Evolutionary conservation across 257 asterid species (phyloP).

Genomic region (Fraxinus cuspidata): DNA sequence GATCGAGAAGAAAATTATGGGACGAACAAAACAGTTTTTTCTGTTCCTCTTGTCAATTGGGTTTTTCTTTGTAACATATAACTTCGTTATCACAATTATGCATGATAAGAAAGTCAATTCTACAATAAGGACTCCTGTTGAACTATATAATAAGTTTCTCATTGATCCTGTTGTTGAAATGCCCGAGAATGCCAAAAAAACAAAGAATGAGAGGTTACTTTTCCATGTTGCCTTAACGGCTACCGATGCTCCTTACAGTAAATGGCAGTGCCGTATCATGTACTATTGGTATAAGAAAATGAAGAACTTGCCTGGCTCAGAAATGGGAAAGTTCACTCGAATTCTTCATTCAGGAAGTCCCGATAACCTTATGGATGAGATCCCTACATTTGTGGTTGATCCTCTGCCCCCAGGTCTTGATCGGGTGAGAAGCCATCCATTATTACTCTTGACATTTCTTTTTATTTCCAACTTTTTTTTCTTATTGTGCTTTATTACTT

Average conservation of each 20-base stretch:
- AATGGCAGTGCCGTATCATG: slow-evolving; percentile 67
- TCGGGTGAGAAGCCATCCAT: slow-evolving; percentile 36
- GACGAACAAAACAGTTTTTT: slow-evolving; percentile 29
- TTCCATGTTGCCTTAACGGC: slow-evolving; percentile 61
- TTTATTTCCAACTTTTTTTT: background rate
- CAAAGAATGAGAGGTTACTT: slow-evolving; percentile 18
- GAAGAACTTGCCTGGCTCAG: slow-evolving; percentile 56
- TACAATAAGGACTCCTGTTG: slow-evolving; percentile 12
- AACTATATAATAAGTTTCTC: slow-evolving; percentile 7
- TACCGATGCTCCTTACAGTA: slow-evolving; percentile 45
- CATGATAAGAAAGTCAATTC: slow-evolving; percentile 23
- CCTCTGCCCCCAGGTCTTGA: slow-evolving; percentile 65
- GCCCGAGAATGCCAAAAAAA: slow-evolving; percentile 38
- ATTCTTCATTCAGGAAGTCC: slow-evolving; percentile 65
- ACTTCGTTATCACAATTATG: slow-evolving; percentile 28
- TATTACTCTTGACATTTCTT: background rate
- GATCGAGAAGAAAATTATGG: slow-evolving; percentile 35
- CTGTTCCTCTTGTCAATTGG: slow-evolving; percentile 40
- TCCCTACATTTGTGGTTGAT: slow-evolving; percentile 61
- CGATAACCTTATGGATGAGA: slow-evolving; percentile 67
- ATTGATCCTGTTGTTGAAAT: slow-evolving; percentile 58
- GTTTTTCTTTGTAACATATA: slow-evolving; percentile 42
- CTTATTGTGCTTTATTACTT: background rate
- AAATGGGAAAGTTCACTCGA: slow-evolving; percentile 63
- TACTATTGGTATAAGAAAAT: slow-evolving; percentile 57